Evolutionary conservation across 164 flowering plant genomes (phyloP).

Genomic region (Piper betle): DNA sequence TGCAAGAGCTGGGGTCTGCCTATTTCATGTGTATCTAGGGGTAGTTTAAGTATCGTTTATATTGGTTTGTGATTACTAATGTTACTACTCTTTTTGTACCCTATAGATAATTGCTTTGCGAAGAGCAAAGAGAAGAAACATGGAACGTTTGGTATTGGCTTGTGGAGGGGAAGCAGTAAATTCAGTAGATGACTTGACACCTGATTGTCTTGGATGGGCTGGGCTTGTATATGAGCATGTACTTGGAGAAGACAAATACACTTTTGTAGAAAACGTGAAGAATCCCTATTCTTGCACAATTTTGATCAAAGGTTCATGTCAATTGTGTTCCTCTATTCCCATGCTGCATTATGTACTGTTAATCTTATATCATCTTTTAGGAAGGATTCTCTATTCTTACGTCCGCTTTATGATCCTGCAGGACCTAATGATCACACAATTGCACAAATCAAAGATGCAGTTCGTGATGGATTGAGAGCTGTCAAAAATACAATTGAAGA

Average conservation of each 20-base stretch:
- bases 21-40: not conserved
- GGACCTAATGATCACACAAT: slow-evolving; percentile 99
- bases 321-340: not conserved
- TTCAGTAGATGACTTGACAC: slow-evolving; percentile 81
- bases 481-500: slow-evolving; percentile 97
- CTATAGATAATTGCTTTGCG: slow-evolving; percentile 82
- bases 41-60: not conserved
- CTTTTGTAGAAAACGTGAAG: slow-evolving; percentile 93
- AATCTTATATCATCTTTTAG: too few species aligned
- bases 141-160: slow-evolving; percentile 89
- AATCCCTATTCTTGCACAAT: slow-evolving; percentile 91
- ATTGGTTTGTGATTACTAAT: not conserved
- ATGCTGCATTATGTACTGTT: not conserved
- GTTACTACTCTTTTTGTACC: slow-evolving; percentile 4
- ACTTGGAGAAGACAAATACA: slow-evolving; percentile 95
- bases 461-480: slow-evolving; percentile 91
- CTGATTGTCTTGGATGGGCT: slow-evolving; percentile 98
- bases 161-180: slow-evolving; percentile 99
- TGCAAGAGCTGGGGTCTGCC: slow-evolving; percentile 88
- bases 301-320: slow-evolving; percentile 66
- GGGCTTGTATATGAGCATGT: slow-evolving; percentile 95
- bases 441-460: slow-evolving; percentile 97
- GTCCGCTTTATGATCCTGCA: slow-evolving; percentile 11
- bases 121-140: slow-evolving; percentile 94
- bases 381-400: not conserved